Evolutionary conservation across 2,329 filamentous ascomycete genomes (phyloP).

Genomic region (Alternaria arborescens): DNA sequence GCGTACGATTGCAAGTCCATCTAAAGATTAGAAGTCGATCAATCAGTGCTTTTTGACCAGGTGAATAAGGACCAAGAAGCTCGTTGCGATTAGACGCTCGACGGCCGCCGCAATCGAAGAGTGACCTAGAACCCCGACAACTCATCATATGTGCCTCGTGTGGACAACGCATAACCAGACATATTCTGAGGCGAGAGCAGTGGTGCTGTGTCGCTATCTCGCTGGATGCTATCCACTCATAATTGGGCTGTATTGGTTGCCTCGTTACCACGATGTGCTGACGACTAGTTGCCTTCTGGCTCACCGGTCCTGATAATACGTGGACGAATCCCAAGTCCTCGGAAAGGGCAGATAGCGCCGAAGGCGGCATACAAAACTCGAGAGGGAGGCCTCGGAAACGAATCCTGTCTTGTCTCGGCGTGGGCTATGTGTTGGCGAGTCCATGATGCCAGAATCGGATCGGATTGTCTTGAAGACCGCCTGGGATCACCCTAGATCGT

Average conservation of each 20-base stretch:
- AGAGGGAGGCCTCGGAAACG: neutral
- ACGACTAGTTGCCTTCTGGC: neutral
- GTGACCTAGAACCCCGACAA: neutral
- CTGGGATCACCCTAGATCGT: neutral
- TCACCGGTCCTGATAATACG: slow-evolving; percentile 1
- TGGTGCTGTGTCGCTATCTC: neutral
- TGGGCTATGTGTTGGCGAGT: neutral
- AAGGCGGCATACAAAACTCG: neutral
- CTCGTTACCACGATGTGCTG: neutral
- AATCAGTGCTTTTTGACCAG: neutral
- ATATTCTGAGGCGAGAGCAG: neutral
- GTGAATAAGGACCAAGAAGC: neutral
- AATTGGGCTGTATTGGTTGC: neutral
- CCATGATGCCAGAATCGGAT: neutral
- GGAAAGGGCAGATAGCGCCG: neutral
- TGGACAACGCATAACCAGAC: neutral
- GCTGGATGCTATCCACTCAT: neutral
- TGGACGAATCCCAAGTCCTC: neutral
- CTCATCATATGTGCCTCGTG: neutral
- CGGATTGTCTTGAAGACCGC: neutral
- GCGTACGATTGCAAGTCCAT: neutral
- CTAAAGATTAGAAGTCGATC: neutral
- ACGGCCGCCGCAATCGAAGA: neutral
- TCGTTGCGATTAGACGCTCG: neutral
- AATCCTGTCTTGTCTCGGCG: neutral